Base-by-base conservation (phyloP, 768 basidiomycete species). In the Xerocomellus intermedius region DNA sequence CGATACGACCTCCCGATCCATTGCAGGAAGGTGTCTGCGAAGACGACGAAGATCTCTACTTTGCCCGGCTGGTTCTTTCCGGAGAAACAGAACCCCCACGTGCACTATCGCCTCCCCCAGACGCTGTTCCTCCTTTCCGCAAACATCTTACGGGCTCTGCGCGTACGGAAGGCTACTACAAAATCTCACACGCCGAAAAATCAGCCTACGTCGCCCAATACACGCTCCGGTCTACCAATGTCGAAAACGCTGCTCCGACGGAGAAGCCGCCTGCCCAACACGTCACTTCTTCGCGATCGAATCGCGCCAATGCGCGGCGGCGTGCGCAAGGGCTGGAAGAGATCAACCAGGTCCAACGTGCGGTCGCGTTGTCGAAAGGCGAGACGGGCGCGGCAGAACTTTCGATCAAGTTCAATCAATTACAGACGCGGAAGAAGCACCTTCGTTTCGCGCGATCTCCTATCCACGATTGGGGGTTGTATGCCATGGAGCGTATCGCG, bases 381-480 rank as follows among this genome's bases (percentile, higher is more conserved):
- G 88, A 90, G 73, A 82, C 82, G 4, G 82, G 83, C 3, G 82
- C 85, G 22, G 83, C 77, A 48, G 82, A 91, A 69, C 70, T 90
- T 41, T 78, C 76, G n/a, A 89, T 97, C 79, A 96, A 97, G 77
- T 98, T 98, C 79, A 98, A 98, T 71, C 97, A 98, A 75, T 82
- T 99, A 22, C 92, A 97, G 73, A 94, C 95, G 35, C 78, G 97
- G 59, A 98, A 98, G 84, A 99, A 99, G 76, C 94, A 96, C 64
- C 81, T 99, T 35, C 86, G 93, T 33, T 99, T 99, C 65, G 90
- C 93, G 5, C 80, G 94, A 39, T 94, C 91, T 24, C 94, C 94
- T 17, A 99, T 99, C 55, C 96, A 99, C 67, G 95, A 96, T 64
- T 99, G 96, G 91, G 97, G 97, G 5, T 69, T 99, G 66, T 99